phyloP scores from a whole-genome alignment of 1,139 yeast genomes.

The Zhuliangozyma blackwelliae region DNA sequence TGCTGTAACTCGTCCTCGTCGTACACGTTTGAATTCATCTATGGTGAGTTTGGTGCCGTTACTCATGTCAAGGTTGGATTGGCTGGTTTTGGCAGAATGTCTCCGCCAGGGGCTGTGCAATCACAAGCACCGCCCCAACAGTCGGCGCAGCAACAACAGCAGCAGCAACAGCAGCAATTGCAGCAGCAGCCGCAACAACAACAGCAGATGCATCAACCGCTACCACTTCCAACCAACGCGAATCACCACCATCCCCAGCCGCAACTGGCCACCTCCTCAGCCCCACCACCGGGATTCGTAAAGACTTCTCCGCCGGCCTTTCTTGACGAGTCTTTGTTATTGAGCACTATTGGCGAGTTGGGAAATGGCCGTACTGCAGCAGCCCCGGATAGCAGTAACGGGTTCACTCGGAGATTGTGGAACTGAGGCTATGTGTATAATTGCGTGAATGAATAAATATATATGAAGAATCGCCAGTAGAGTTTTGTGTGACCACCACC shows the following conservation, averaged over 20 bases:
- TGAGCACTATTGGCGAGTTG: constrained; percentile 11
- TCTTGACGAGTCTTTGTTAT: constrained; percentile 9
- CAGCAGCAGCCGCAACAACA: constrained; percentile 3
- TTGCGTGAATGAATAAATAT: neutral
- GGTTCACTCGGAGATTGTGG: constrained; percentile 15
- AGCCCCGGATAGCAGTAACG: constrained; percentile 3
- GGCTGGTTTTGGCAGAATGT: neutral
- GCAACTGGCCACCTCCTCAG: constrained; percentile 2
- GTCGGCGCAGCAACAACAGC: constrained; percentile 4
- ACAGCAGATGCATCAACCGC: constrained; percentile 1
- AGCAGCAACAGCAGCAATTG: constrained; percentile 3
- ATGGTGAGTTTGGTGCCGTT: constrained; percentile 47
- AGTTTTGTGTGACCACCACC: neutral
- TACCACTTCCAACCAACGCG: neutral
- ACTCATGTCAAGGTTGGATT: constrained; percentile 35
- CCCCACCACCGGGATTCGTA: constrained; percentile 6
- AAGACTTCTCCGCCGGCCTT: constrained; percentile 10
- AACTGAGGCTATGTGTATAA: constrained; percentile 6
- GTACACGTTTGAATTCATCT: constrained; percentile 40
- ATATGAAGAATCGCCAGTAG: neutral
- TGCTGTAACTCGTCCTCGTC: constrained; percentile 23
- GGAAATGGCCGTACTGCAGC: constrained; percentile 2
- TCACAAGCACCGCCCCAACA: neutral
- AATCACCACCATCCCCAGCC: neutral
- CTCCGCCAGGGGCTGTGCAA: neutral